These are phyloP conservation scores for Cryptomeria japonica DNA, from an alignment of 75 land plant genomes.

Conservation along the genomic window DNA sequence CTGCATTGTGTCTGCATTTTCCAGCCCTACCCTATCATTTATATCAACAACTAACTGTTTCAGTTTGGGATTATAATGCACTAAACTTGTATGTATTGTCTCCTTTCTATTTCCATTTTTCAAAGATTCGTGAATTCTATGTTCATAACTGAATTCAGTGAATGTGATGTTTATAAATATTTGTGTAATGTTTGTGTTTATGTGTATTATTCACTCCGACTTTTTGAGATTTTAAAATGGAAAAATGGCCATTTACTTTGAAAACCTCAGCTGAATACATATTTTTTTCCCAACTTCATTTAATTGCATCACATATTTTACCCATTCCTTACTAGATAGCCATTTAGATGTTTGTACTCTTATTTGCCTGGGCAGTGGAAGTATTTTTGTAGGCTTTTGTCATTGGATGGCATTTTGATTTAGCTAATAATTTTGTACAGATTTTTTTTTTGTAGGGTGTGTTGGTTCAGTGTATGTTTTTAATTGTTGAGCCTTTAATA, in stretches of 20 bases:
- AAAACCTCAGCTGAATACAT: background rate
- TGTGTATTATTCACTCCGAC: too few species aligned
- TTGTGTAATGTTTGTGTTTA: background rate
- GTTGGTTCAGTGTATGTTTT: background rate
- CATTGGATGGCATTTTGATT: background rate
- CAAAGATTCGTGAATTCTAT: background rate
- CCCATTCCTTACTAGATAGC: background rate
- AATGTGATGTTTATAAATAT: too few species aligned
- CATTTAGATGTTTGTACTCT: background rate
- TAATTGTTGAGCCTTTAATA: background rate
- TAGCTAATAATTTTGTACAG: background rate
- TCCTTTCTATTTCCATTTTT: background rate
- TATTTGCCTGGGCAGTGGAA: background rate
- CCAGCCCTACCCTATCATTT: background rate
- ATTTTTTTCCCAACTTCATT: too few species aligned
- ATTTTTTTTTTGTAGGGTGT: background rate
- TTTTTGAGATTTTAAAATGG: background rate
- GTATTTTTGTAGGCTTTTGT: background rate
- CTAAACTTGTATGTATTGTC: background rate
- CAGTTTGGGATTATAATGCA: background rate
- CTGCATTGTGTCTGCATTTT: background rate
- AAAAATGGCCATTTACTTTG: background rate
- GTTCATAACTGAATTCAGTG: background rate
- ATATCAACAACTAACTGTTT: too few species aligned
- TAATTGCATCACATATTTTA: background rate